phyloP scores from a whole-genome alignment of 345 rosid genomes.

The Mercurialis annua region DNA sequence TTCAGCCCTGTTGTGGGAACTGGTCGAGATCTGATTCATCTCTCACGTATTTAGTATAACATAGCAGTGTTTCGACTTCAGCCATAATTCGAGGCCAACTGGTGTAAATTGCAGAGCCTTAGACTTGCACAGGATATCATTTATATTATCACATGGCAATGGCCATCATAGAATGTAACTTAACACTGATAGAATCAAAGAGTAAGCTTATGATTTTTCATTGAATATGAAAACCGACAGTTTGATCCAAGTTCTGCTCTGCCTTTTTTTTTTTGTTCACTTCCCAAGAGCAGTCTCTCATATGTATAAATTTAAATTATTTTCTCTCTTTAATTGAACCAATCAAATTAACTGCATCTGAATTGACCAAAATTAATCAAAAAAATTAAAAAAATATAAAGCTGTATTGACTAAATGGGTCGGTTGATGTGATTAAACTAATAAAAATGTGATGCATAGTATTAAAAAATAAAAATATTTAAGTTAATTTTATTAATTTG shows the following conservation, averaged over 20 bases:
- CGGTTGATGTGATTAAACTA: too few relatives aligned
- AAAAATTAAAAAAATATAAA: too few relatives aligned
- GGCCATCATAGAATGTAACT: slow-evolving; percentile 22
- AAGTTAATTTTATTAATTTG: too few relatives aligned
- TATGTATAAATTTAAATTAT: too few relatives aligned
- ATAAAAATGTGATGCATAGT: too few relatives aligned
- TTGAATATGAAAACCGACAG: slow-evolving; percentile 19
- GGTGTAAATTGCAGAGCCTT: slow-evolving; percentile 28
- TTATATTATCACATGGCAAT: slow-evolving; percentile 14
- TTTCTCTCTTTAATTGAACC: too few relatives aligned
- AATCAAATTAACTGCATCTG: too few relatives aligned
- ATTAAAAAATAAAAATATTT: too few relatives aligned
- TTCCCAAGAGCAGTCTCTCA: neutral
- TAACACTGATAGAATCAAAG: slow-evolving; percentile 11
- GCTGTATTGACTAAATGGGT: too few relatives aligned
- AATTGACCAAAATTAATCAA: too few relatives aligned
- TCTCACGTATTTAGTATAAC: slow-evolving; percentile 13
- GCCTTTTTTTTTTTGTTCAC: too few relatives aligned
- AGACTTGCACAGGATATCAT: slow-evolving; percentile 20
- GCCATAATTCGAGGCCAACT: slow-evolving; percentile 19
- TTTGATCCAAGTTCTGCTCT: slow-evolving; percentile 17
- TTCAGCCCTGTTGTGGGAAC: slow-evolving; percentile 22
- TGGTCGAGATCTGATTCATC: slow-evolving; percentile 24
- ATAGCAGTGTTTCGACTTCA: slow-evolving; percentile 16
- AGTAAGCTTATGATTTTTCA: slow-evolving; percentile 20